Conservation (phyloP, 2,329 filamentous ascomycete species). For the Alternaria metachromatica region DNA sequence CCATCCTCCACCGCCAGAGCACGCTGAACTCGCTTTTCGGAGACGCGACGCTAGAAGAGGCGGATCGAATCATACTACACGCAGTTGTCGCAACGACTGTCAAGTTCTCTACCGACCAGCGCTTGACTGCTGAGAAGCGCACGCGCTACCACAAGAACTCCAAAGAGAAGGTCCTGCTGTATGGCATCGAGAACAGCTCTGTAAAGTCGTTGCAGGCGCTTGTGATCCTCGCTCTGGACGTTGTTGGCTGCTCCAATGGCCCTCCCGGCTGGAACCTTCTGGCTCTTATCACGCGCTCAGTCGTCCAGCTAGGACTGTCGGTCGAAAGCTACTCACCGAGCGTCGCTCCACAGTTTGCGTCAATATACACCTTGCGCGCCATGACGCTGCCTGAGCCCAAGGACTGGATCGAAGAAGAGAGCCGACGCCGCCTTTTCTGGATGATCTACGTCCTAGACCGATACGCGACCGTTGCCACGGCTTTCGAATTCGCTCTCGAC, state of each 20-base stretch:
- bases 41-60: constrained; percentile 72
- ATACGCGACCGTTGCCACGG: constrained; percentile 88
- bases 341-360: constrained; percentile 78
- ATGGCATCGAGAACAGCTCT: constrained; percentile 87
- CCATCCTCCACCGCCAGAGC: constrained; percentile 83
- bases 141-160: constrained; percentile 79
- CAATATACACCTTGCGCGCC: constrained; percentile 86
- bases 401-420: constrained; percentile 90
- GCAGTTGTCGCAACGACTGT: constrained; percentile 89
- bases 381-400: constrained; percentile 83
- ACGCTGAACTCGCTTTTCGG: constrained; percentile 85
- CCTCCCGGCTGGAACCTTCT: constrained; percentile 92
- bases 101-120: constrained; percentile 78
- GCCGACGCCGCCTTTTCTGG: constrained; percentile 85
- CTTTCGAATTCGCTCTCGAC: constrained; percentile 88
- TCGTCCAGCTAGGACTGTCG: constrained; percentile 84
- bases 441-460: constrained; percentile 91
- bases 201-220: constrained; percentile 87
- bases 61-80: constrained; percentile 82
- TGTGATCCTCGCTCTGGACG: constrained; percentile 83
- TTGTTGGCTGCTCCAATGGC: constrained; percentile 86
- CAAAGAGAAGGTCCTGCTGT: constrained; percentile 85
- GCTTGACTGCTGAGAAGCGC: constrained; percentile 75
- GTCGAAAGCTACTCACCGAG: constrained; percentile 82
- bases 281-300: constrained; percentile 84